These are phyloP conservation scores for Rhizopus stolonifer DNA, from an alignment of 371 early-diverging fungal species.

Conservation along the genomic window DNA sequence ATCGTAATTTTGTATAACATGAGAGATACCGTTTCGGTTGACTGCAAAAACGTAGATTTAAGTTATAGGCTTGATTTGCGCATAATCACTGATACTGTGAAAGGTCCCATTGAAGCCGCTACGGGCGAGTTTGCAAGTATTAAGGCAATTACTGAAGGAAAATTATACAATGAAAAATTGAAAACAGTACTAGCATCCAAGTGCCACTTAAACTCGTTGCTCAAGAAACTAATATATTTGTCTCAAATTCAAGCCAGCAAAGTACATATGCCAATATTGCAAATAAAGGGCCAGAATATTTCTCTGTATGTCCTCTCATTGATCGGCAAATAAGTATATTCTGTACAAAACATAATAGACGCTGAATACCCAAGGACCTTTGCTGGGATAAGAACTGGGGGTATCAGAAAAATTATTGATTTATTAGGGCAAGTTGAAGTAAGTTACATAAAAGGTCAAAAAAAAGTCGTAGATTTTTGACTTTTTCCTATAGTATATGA, in stretches of 20 bases:
- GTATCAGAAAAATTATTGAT: background rate
- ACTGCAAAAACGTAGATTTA: background rate
- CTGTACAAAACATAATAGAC: background rate
- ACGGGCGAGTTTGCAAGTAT: background rate
- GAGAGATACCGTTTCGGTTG: background rate
- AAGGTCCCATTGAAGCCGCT: background rate
- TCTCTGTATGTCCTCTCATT: background rate
- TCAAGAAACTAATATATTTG: background rate
- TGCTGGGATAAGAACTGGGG: background rate
- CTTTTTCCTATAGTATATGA: constrained; percentile 6
- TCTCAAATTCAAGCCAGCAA: background rate
- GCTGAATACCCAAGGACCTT: constrained; percentile 1
- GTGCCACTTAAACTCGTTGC: background rate
- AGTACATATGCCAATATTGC: background rate
- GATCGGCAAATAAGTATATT: constrained; percentile 4
- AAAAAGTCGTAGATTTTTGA: constrained; percentile 2
- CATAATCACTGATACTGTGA: background rate
- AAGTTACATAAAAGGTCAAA: constrained; percentile 2
- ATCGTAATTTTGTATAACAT: background rate
- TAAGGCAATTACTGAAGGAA: background rate
- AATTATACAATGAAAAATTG: background rate
- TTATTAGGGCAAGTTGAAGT: background rate
- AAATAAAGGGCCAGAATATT: background rate
- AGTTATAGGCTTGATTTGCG: constrained; percentile 5
- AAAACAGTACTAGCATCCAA: constrained; percentile 2